These are phyloP conservation scores for Mycena rosella DNA, from an alignment of 768 basidiomycete genomes.

Conservation along the genomic window DNA sequence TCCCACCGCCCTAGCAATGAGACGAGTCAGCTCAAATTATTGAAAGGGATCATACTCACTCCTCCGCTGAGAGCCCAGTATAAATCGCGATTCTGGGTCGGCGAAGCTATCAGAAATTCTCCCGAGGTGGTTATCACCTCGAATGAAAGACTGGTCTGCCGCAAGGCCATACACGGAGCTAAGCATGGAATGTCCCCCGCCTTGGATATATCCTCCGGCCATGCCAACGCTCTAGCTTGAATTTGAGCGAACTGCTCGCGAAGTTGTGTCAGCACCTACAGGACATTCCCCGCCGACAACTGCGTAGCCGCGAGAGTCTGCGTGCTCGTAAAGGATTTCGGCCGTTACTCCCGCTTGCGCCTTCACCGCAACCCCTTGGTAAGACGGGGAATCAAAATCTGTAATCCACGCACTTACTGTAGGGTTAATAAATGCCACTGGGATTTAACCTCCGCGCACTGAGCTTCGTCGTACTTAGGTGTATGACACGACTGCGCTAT, in stretches of 20 bases:
- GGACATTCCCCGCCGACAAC: conserved; percentile 24
- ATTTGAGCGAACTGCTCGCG: neutral
- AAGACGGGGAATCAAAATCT: conserved; percentile 7
- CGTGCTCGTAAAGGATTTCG: conserved; percentile 14
- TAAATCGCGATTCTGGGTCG: conserved; percentile 51
- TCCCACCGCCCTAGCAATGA: conserved; percentile 29
- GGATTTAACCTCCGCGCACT: neutral
- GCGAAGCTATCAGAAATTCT: conserved; percentile 44
- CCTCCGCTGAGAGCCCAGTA: conserved; percentile 55
- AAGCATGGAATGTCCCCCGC: conserved; percentile 42
- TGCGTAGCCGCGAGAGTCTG: conserved; percentile 2
- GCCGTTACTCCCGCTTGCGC: conserved; percentile 15
- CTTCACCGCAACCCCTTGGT: conserved; percentile 10
- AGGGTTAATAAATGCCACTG: conserved; percentile 4
- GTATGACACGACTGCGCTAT: conserved; percentile 21
- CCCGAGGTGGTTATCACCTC: conserved; percentile 58
- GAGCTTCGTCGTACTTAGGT: conserved; percentile 7
- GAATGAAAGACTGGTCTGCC: conserved; percentile 46
- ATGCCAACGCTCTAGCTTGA: conserved; percentile 47
- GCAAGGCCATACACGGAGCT: conserved; percentile 38
- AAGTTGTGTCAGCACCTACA: neutral
- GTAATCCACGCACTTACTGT: conserved; percentile 16
- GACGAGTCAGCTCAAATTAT: neutral
- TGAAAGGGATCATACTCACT: conserved; percentile 16
- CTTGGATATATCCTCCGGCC: conserved; percentile 52